These are phyloP conservation scores for Lodderomyces parapsilosis DNA, from an alignment of 1,139 yeast species.

Conservation along the genomic window DNA sequence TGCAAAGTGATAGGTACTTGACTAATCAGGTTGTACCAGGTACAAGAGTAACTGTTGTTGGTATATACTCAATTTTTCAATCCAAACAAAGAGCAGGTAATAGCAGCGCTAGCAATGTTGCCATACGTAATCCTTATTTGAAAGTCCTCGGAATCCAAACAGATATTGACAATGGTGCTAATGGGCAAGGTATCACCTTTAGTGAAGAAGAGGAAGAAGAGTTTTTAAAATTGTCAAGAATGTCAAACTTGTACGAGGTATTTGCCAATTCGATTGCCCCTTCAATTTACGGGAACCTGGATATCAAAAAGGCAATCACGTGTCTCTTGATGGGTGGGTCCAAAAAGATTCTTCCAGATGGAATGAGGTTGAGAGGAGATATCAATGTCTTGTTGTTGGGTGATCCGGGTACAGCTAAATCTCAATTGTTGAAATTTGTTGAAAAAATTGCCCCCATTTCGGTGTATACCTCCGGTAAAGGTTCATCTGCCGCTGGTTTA, in stretches of 20 bases:
- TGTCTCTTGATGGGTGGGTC: conserved; percentile 95
- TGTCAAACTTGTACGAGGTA: conserved; percentile 79
- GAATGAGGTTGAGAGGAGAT: conserved; percentile 96
- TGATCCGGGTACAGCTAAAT: conserved; percentile 99
- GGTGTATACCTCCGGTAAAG: conserved; percentile 96
- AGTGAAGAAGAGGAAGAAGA: conserved; percentile 94
- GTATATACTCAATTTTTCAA: conserved; percentile 89
- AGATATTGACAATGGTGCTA: conserved; percentile 71
- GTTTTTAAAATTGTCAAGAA: conserved; percentile 74
- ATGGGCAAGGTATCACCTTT: conserved; percentile 64
- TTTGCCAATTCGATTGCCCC: conserved; percentile 95
- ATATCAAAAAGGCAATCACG: conserved; percentile 89
- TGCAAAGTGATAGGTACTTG: conserved; percentile 86
- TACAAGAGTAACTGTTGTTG: conserved; percentile 86
- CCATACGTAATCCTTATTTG: conserved; percentile 90
- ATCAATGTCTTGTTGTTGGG: conserved; percentile 90
- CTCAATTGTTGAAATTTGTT: conserved; percentile 90
- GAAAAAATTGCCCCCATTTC: conserved; percentile 95
- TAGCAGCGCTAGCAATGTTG: conserved; percentile 47
- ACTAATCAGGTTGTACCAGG: conserved; percentile 95
- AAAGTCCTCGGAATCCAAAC: conserved; percentile 84
- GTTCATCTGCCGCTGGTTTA: conserved; percentile 98
- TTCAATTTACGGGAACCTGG: conserved; percentile 89
- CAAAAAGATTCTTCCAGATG: conserved; percentile 88
- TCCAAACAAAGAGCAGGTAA: conserved; percentile 40